Base-by-base conservation (phyloP, 2,329 filamentous ascomycete species). In the Ophiostoma ips region DNA sequence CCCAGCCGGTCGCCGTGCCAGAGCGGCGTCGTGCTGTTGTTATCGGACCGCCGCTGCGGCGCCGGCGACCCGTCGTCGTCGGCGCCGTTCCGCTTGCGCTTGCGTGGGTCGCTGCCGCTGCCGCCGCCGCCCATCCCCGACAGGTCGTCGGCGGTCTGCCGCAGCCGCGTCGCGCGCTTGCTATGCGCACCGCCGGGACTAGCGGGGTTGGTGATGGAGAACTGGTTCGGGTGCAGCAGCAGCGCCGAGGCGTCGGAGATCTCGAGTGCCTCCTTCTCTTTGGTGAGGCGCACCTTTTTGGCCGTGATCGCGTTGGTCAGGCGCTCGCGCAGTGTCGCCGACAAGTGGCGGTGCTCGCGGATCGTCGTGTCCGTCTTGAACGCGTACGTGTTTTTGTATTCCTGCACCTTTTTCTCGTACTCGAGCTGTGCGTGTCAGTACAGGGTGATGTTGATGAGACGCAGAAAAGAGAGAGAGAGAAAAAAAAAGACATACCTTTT, bases 221-320 rank as follows among this genome's bases (percentile, higher is more conserved):
- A 84, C 60, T 84, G 80, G 55, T 79, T 82, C 15, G 80, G 79
- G 58, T 84, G 80, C 49, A 83, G 68, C 33, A 83, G 71, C 24
- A 83, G 66, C 16, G 80, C 79, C 43, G 76, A 81, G 28, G 76
- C 76, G 60, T 83, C 80, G 53, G 75, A 75, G 49, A 84, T 81
- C 59, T 84, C 80, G 40, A 83, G 68, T 3, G 78, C 77, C 58
- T 83, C 80, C 60, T 83, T 83, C 58, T 84, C 80, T 58, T 77
- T 75, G 48, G 73, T 74, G 30, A 84, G 65, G 33, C 79, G 72
- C 56, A 74, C 74, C 61, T 82, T 83, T 64, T 82, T 83, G 35
- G 75, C 71, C 15, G 72, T 76, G 53, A 84, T 71, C 40, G 73
- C 74, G 57, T 83, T 83, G 63, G 82, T 78, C 30, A 84, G 66